A percentile compares a stretch with the other conserved stretches of the same genome.
Conservation (phyloP, 2,329 filamentous ascomycete genomes). For the Fusarium longipes region DNA sequence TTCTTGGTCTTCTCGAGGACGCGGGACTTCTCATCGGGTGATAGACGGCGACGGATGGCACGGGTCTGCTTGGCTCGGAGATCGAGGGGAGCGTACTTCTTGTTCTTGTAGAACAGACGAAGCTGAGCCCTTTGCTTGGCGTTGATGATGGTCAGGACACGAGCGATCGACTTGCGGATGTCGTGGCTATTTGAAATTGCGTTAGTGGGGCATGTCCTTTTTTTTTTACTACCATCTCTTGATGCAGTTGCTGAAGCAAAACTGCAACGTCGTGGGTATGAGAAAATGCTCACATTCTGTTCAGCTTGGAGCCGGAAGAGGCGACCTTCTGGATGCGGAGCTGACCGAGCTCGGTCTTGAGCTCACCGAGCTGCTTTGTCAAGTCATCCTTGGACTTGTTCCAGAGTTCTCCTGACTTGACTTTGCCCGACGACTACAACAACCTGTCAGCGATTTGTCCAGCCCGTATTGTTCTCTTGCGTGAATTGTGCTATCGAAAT, state of each 20-base stretch:
- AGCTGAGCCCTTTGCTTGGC: conserved; percentile 98
- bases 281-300: conserved; percentile 81
- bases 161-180: conserved; percentile 99
- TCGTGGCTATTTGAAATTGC: conserved; percentile 77
- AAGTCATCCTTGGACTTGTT: conserved; percentile 99
- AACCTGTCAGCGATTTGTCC: conserved; percentile 49
- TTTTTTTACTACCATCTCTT: conserved; percentile 6
- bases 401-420: conserved; percentile 98
- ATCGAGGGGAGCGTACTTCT: conserved; percentile 99
- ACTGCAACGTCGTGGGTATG: not conserved
- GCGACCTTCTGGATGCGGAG: conserved; percentile 99
- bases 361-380: conserved; percentile 91
- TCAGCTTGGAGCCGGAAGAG: conserved; percentile 94
- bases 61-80: conserved; percentile 98
- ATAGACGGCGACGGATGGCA: conserved; percentile 95
- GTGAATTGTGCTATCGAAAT: conserved; percentile 32
- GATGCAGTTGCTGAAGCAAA: conserved; percentile 1
- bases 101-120: conserved; percentile 99
- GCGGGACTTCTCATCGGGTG: conserved; percentile 86
- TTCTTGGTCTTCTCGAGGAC: conserved; percentile 96
- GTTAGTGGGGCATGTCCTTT: conserved; percentile 33
- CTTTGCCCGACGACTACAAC: conserved; percentile 67
- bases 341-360: conserved; percentile 96
- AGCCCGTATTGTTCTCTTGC: conserved; percentile 19
- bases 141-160: conserved; percentile 99